Evolutionary conservation across 192 early-diverging fungal species (phyloP).

Genomic region (Backusella tuberculispora): DNA sequence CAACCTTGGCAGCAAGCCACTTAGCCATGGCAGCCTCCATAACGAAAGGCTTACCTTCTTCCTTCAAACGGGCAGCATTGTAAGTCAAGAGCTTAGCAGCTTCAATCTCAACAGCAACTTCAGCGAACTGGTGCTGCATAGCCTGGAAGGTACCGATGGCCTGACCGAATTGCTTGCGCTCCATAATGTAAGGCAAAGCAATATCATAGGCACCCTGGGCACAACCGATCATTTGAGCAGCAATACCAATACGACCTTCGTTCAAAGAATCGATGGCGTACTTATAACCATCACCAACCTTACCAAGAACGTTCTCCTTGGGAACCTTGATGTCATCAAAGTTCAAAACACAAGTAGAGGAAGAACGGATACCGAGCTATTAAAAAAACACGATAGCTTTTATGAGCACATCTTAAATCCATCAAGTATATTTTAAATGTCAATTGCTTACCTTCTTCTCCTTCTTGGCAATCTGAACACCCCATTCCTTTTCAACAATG

Average conservation of each 20-base stretch:
- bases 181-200: constrained; percentile 85
- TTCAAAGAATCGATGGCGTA: constrained; percentile 96
- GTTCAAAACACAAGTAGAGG: constrained; percentile 90
- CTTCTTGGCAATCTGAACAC: constrained; percentile 80
- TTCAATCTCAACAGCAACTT: constrained; percentile 92
- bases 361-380: constrained; percentile 81
- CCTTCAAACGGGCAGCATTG: constrained; percentile 95
- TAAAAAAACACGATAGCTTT: constrained; percentile 39
- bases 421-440: not conserved
- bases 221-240: constrained; percentile 74
- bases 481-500: constrained; percentile 76
- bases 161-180: constrained; percentile 92
- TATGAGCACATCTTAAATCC: not conserved
- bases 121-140: constrained; percentile 64
- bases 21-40: constrained; percentile 99
- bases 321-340: constrained; percentile 91
- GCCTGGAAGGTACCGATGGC: constrained; percentile 84
- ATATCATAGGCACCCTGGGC: constrained; percentile 92
- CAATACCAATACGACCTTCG: constrained; percentile 82
- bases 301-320: constrained; percentile 86
- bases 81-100: constrained; percentile 93
- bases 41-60: constrained; percentile 88
- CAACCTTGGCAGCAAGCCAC: constrained; percentile 92
- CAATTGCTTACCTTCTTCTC: constrained; percentile 77
- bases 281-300: constrained; percentile 95